Base-by-base conservation (phyloP, 2,329 filamentous ascomycete species). In the Cryphonectria parasitica region DNA sequence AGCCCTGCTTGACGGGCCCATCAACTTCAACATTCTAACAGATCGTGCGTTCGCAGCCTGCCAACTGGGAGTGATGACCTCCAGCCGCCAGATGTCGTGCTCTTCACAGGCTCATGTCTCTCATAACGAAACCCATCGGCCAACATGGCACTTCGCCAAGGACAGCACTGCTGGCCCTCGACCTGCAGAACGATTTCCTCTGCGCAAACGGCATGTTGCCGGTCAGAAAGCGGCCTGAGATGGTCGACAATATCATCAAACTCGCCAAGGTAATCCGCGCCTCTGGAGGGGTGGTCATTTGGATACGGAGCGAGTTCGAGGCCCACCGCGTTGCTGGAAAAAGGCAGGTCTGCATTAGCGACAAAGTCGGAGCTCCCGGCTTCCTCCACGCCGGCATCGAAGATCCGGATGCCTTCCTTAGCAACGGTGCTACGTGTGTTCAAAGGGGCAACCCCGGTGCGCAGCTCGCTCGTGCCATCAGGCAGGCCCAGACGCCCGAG, bases 171-270 rank as follows among this genome's bases (percentile, higher is more conserved):
- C 83, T 98, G 28, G 83, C 97, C 25, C 86, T 98, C 74, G 95
- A 97, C 77, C 88, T 97, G 49, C 96, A 98, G 78, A 94, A 97
- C 76, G 95, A 98, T 79, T 97, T 98, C 77, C 82, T 97, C 70
- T 85, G 88, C 10, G 82, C 87, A 1, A 85, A 89, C 65, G 92
- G 92, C 68, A 87, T 89, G 36, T 81, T 98, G 31, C 87, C 89
- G 15, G 88, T 95, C 66, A 83, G 83, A 45, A 86, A 88, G 60
- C 89, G 90, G 3, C 80, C 86, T 5, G 88, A 88, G 11, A 93
- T 95, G 73, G 79, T 96, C 61, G 85, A 91, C 52, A 89, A 88
- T 36, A 87, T 94, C 56, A 82, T 89, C 28, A 81, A 86, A 7
- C 83, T 98, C 2, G 90, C 91, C 56, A 86, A 87, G 15, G 87